phyloP scores from a whole-genome alignment of 176 grass and related monocot genomes.

The Bothriochloa decipiens region DNA sequence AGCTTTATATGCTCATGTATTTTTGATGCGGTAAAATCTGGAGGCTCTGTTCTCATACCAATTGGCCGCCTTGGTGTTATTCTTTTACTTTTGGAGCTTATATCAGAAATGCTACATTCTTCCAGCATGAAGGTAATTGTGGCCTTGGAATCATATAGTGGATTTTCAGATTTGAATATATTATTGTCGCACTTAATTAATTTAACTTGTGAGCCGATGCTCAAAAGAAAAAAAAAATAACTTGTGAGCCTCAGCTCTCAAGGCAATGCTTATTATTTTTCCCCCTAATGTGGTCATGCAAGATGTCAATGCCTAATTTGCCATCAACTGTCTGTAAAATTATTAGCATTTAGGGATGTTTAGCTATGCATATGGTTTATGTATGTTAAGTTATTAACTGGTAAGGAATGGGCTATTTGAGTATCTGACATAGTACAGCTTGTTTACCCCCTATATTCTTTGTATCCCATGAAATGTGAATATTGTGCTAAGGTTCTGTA shows the following conservation, averaged over 20 bases:
- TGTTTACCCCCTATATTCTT: neutral
- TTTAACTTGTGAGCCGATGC: slow-evolving; percentile 8
- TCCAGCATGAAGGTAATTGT: slow-evolving; percentile 67
- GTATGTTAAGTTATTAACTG: slow-evolving; percentile 21
- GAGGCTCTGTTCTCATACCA: slow-evolving; percentile 85
- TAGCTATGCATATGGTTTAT: slow-evolving; percentile 2
- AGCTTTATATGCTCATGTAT: slow-evolving; percentile 84
- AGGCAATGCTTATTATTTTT: neutral
- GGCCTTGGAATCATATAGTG: neutral
- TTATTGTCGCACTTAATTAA: neutral
- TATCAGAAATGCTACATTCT: slow-evolving; percentile 54
- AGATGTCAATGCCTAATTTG: slow-evolving; percentile 24
- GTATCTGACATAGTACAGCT: neutral
- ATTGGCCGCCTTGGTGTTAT: slow-evolving; percentile 59
- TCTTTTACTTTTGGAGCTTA: slow-evolving; percentile 73
- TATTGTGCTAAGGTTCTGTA: neutral
- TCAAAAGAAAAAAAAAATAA: too few species aligned
- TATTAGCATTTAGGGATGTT: slow-evolving; percentile 6
- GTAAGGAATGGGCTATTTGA: neutral
- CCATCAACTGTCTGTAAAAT: slow-evolving; percentile 9
- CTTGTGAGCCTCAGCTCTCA: slow-evolving; percentile 1
- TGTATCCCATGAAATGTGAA: slow-evolving; percentile 27
- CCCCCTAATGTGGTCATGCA: neutral
- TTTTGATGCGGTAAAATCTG: slow-evolving; percentile 64
- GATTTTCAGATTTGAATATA: slow-evolving; percentile 4